Evolutionary conservation across 2,329 filamentous ascomycete species (phyloP).

Genomic region (Myriosclerotinia duriaeana): DNA sequence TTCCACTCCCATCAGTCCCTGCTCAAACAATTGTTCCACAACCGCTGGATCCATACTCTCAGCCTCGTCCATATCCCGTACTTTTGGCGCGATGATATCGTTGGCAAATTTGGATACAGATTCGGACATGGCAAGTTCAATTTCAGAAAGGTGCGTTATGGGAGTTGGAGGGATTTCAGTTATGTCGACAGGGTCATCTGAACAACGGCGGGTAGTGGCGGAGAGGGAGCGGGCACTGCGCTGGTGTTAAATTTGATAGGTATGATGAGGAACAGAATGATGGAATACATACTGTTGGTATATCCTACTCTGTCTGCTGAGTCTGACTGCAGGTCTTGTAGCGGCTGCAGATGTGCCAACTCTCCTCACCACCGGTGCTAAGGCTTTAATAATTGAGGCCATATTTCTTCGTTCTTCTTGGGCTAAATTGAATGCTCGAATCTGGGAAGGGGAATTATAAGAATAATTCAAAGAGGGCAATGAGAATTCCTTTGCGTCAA

Average conservation of each 20-base stretch:
- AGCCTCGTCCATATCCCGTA: slow-evolving; percentile 95
- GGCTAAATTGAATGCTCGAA: not conserved
- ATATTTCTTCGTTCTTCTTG: slow-evolving; percentile 39
- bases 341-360: slow-evolving; percentile 37
- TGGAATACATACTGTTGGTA: slow-evolving; percentile 43
- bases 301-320: slow-evolving; percentile 42
- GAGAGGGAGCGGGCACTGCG: slow-evolving; percentile 56
- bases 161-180: slow-evolving; percentile 82
- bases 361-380: slow-evolving; percentile 48
- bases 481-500: not conserved
- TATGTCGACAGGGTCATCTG: slow-evolving; percentile 57
- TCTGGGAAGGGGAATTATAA: not conserved
- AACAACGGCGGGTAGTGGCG: slow-evolving; percentile 55
- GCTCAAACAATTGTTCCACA: slow-evolving; percentile 93
- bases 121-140: slow-evolving; percentile 85
- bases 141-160: slow-evolving; percentile 88
- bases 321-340: slow-evolving; percentile 43
- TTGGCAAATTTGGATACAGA: slow-evolving; percentile 87
- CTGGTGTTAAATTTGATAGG: slow-evolving; percentile 15
- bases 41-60: slow-evolving; percentile 87
- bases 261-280: not conserved
- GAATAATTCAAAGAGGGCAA: not conserved
- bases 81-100: slow-evolving; percentile 85
- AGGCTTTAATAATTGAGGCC: slow-evolving; percentile 49
- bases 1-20: slow-evolving; percentile 95